These are phyloP conservation scores for Mrakia hoshinonis DNA, from an alignment of 768 basidiomycete genomes.

Conservation along the genomic window DNA sequence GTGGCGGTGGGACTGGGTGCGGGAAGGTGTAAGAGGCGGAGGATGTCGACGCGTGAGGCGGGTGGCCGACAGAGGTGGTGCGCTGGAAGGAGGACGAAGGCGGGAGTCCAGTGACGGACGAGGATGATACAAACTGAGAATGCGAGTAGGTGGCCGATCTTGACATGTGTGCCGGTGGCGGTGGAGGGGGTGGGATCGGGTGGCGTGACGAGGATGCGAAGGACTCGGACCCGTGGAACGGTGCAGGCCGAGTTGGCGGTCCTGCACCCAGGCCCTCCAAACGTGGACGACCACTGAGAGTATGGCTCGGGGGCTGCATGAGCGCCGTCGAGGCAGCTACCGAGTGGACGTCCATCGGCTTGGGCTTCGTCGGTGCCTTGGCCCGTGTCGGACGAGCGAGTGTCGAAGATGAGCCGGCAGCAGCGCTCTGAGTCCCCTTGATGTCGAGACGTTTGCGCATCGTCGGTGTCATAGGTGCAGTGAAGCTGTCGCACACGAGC, in stretches of 20 bases:
- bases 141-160: not conserved
- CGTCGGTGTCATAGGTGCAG: constrained; percentile 62
- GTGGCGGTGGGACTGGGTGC: not conserved
- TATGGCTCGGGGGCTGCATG: not conserved
- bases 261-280: not conserved
- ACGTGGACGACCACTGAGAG: not conserved
- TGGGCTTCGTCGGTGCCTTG: not conserved
- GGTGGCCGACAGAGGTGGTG: not conserved
- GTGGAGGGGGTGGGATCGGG: not conserved
- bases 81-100: not conserved
- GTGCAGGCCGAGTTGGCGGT: not conserved
- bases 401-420: not conserved
- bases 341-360: not conserved
- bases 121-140: not conserved
- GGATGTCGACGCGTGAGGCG: not conserved
- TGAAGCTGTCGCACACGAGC: constrained; percentile 50
- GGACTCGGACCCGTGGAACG: not conserved
- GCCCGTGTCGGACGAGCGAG: not conserved
- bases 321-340: not conserved
- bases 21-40: not conserved
- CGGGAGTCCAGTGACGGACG: not conserved
- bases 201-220: constrained; percentile 5
- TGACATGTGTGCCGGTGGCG: not conserved
- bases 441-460: constrained; percentile 67
- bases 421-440: constrained; percentile 29